phyloP scores from a whole-genome alignment of 179 eudicot species.

The Dionaea muscipula region DNA sequence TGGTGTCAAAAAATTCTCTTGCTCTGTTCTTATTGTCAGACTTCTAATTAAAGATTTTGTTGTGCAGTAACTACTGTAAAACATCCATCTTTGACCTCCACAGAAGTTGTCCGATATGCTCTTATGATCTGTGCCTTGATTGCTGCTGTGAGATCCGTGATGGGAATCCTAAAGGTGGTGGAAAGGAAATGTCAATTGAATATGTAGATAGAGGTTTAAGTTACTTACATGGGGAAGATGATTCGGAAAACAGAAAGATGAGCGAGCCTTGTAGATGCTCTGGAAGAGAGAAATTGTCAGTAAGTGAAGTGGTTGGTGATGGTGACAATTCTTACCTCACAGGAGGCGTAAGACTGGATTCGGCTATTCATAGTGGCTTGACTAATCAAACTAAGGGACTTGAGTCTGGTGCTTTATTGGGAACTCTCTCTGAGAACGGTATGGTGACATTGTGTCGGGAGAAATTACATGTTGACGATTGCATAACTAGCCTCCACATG shows the following conservation, averaged over 20 bases:
- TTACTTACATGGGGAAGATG: constrained; percentile 33
- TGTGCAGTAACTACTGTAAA: constrained; percentile 60
- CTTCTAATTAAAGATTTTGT: constrained; percentile 7
- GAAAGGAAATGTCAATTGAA: constrained; percentile 22
- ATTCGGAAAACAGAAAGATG: background rate
- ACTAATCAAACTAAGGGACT: background rate
- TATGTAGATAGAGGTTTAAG: constrained; percentile 16
- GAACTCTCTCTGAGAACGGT: background rate
- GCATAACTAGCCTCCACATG: background rate
- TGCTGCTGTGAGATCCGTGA: constrained; percentile 62
- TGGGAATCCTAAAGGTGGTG: constrained; percentile 33
- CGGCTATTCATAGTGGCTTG: background rate
- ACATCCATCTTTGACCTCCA: constrained; percentile 55
- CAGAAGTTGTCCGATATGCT: constrained; percentile 52
- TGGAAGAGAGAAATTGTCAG: background rate
- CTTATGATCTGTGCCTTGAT: constrained; percentile 54
- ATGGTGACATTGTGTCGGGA: background rate
- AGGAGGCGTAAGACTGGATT: background rate
- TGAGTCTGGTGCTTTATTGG: no score
- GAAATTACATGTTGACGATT: background rate
- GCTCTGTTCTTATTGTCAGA: background rate
- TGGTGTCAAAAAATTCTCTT: background rate
- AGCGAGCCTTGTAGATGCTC: background rate
- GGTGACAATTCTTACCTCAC: background rate
- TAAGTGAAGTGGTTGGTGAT: background rate